A percentile compares a stretch with the other conserved stretches of the same genome.
These are phyloP conservation scores for Apocynum venetum DNA, from an alignment of 257 asterid species.

Conservation along the genomic window DNA sequence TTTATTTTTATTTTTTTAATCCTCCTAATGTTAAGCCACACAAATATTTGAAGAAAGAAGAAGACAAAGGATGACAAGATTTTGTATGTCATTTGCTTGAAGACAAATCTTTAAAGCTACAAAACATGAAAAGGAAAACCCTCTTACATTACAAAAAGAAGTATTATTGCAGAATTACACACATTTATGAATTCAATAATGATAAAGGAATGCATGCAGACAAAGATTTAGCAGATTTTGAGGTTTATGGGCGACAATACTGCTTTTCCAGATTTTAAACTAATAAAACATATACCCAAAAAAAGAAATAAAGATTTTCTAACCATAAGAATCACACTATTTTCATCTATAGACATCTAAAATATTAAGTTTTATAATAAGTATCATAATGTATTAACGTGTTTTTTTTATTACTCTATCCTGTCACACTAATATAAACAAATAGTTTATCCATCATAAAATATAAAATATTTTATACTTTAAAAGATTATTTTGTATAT, in stretches of 20 bases:
- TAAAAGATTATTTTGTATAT: too few relatives aligned
- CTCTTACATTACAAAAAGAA: not conserved
- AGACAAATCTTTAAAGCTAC: not conserved
- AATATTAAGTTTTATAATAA: too few relatives aligned
- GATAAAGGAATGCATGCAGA: slow-evolving; percentile 1
- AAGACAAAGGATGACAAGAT: not conserved
- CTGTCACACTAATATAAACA: too few relatives aligned
- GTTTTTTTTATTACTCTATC: too few relatives aligned
- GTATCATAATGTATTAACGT: too few relatives aligned
- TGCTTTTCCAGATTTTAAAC: not conserved
- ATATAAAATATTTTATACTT: too few relatives aligned
- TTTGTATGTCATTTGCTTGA: not conserved
- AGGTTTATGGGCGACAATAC: not conserved
- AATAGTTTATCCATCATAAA: too few relatives aligned
- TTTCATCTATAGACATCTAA: too few relatives aligned
- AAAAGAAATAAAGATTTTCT: not conserved
- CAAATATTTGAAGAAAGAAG: not conserved
- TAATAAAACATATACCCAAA: not conserved
- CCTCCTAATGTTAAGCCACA: too few relatives aligned
- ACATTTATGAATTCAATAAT: not conserved
- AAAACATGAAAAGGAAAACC: not conserved
- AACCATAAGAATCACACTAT: too few relatives aligned
- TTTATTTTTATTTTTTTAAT: too few relatives aligned
- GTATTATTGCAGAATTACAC: not conserved
- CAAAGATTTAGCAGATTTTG: slow-evolving; percentile 12